phyloP scores from a whole-genome alignment of 495 filamentous ascomycete genomes.

The Eremomyces bilateralis region DNA sequence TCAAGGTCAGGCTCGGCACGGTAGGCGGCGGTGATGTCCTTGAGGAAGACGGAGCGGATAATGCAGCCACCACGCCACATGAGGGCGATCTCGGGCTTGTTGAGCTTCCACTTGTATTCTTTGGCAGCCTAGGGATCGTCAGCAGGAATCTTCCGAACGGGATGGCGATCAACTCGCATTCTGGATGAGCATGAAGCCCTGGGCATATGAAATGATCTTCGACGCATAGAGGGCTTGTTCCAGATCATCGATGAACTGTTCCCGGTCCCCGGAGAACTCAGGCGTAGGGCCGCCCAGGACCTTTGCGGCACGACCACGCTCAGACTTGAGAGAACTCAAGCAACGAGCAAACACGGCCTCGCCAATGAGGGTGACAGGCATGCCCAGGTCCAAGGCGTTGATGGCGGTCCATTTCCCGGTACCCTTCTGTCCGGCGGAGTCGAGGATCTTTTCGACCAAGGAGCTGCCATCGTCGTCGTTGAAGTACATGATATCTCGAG shows the following conservation, averaged over 20 bases:
- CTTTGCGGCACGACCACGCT: conserved; percentile 64
- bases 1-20: conserved; percentile 85
- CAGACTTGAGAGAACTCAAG: conserved; percentile 78
- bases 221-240: conserved; percentile 98
- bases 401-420: conserved; percentile 99
- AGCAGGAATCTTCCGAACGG: not conserved
- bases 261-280: conserved; percentile 72
- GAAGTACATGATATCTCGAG: conserved; percentile 89
- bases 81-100: conserved; percentile 97
- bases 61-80: conserved; percentile 99
- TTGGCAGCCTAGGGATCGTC: conserved; percentile 48
- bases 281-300: conserved; percentile 57
- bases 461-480: conserved; percentile 81
- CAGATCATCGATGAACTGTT: conserved; percentile 83
- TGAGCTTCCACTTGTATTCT: conserved; percentile 93
- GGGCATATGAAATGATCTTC: conserved; percentile 98
- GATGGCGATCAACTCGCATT: conserved; percentile 36
- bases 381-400: conserved; percentile 93
- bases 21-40: conserved; percentile 96
- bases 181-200: conserved; percentile 99
- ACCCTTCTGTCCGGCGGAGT: conserved; percentile 97
- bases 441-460: conserved; percentile 94
- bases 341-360: conserved; percentile 93
- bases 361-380: conserved; percentile 95
- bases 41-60: conserved; percentile 98